These are phyloP conservation scores for Globisporangium heterothallicum DNA, from an alignment of 352 stramenopile genomes.

Conservation along the genomic window DNA sequence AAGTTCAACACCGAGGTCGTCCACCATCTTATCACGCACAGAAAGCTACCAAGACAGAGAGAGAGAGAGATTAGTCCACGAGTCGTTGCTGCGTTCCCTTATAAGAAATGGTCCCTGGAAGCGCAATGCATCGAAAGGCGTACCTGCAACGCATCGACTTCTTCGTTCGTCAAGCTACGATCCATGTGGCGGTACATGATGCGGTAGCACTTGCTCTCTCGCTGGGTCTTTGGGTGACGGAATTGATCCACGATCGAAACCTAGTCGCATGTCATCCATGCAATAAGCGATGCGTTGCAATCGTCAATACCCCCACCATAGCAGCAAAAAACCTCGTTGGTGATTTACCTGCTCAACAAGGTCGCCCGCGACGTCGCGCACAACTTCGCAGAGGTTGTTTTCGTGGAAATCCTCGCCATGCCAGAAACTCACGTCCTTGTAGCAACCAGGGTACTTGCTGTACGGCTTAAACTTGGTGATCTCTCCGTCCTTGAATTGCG, in stretches of 20 bases:
- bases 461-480: conserved; percentile 98
- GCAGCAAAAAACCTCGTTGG: too few relatives aligned
- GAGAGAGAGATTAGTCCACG: too few relatives aligned
- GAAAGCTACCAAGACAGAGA: conserved; percentile 22
- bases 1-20: conserved; percentile 87
- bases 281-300: too few relatives aligned
- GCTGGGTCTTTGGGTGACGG: conserved; percentile 94
- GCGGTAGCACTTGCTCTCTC: conserved; percentile 95
- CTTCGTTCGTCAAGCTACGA: conserved; percentile 97
- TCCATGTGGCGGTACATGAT: conserved; percentile 99
- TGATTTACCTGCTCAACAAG: conserved; percentile 91
- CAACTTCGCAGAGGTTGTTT: conserved; percentile 98
- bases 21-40: conserved; percentile 74
- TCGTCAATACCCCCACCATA: too few relatives aligned
- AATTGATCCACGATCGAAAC: conserved; percentile 93
- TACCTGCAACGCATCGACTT: conserved; percentile 97
- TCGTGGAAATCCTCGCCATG: conserved; percentile 84
- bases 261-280: conserved; percentile 21
- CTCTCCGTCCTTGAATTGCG: conserved; percentile 88
- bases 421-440: conserved; percentile 99
- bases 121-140: too few relatives aligned
- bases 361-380: conserved; percentile 94
- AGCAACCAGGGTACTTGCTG: conserved; percentile 97
- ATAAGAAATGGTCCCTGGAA: too few relatives aligned
- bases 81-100: too few relatives aligned